These are phyloP conservation scores for Cornus florida DNA, from an alignment of 148 eudicot genomes.

Conservation along the genomic window DNA sequence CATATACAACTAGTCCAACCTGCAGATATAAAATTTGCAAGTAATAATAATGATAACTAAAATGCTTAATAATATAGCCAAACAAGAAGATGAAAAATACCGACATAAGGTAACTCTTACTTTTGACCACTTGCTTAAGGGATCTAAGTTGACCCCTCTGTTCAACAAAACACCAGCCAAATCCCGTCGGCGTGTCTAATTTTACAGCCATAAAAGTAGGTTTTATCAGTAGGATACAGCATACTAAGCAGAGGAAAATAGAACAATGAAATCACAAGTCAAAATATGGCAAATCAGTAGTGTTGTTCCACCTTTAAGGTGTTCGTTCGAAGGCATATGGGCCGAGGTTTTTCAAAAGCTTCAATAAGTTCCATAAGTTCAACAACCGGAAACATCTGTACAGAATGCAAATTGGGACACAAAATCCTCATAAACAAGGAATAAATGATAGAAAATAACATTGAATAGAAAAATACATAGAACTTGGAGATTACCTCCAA, in stretches of 20 bases:
- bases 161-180: slow-evolving; percentile 90
- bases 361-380: slow-evolving; percentile 90
- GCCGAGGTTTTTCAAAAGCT: slow-evolving; percentile 95
- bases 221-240: background rate
- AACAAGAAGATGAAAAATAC: background rate
- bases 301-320: slow-evolving; percentile 69
- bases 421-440: background rate
- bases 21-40: slow-evolving; percentile 15
- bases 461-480: background rate
- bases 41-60: background rate
- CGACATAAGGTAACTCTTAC: slow-evolving; percentile 27
- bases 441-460: background rate
- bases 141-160: slow-evolving; percentile 93
- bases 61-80: background rate
- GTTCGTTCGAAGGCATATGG: slow-evolving; percentile 76
- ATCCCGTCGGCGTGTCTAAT: slow-evolving; percentile 86
- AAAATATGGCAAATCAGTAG: background rate
- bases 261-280: background rate
- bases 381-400: slow-evolving; percentile 79
- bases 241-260: slow-evolving; percentile 3
- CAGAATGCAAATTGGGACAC: slow-evolving; percentile 4
- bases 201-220: background rate
- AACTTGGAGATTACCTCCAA: slow-evolving; percentile 56
- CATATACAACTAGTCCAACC: slow-evolving; percentile 92
- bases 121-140: slow-evolving; percentile 95